Conservation (phyloP, 1,139 yeast genomes). For the Debaryomyces nepalensis region DNA sequence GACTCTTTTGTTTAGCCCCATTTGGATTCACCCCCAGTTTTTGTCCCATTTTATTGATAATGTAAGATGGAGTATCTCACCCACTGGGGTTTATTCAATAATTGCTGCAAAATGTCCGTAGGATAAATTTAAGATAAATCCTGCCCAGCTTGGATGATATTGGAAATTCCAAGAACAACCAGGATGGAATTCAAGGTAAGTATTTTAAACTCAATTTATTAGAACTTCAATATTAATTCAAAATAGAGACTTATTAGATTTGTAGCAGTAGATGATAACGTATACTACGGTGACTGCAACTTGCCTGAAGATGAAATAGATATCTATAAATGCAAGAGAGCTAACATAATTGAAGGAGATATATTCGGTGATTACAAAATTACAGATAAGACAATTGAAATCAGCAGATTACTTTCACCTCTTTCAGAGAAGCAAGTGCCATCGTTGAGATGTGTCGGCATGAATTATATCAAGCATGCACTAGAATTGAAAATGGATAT, state of each 20-base stretch:
- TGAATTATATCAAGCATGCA: background rate
- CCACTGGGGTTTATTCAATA: too few relatives aligned
- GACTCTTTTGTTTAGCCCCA: too few relatives aligned
- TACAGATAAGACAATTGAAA: background rate
- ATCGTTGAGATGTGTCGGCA: background rate
- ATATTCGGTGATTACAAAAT: background rate
- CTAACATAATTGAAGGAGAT: background rate
- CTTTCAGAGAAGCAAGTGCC: background rate
- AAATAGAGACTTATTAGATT: constrained; percentile 15
- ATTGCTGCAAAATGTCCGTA: too few relatives aligned
- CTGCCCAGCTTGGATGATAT: too few relatives aligned
- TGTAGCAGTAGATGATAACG: background rate
- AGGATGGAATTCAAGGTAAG: background rate
- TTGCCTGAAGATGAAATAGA: background rate
- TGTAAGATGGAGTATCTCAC: too few relatives aligned
- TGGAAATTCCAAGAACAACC: too few relatives aligned
- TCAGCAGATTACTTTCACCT: background rate
- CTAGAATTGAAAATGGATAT: background rate
- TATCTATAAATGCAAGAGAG: background rate
- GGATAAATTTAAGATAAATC: too few relatives aligned
- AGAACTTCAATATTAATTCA: too few relatives aligned
- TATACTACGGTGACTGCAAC: background rate
- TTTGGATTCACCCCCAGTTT: too few relatives aligned
- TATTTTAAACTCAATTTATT: background rate
- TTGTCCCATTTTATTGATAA: too few relatives aligned